Conservation (phyloP, 164 flowering plant species). For the Pachysandra terminalis region DNA sequence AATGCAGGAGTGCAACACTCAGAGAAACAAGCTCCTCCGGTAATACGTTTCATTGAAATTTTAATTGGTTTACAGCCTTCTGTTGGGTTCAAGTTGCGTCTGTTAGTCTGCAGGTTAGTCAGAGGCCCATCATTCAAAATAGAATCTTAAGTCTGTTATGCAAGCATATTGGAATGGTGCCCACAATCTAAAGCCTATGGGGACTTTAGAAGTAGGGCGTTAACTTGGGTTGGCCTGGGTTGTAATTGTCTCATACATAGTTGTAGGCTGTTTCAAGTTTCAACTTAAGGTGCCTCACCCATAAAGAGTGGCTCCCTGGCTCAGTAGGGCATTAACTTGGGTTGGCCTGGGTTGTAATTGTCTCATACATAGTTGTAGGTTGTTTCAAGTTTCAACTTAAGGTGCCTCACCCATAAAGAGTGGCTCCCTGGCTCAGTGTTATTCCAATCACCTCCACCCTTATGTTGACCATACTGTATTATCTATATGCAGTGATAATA, state of each 20-base stretch:
- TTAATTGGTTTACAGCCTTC: background rate
- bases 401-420: background rate
- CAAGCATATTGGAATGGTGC: background rate
- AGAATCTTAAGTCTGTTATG: background rate
- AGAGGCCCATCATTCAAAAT: background rate
- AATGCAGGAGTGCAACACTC: constrained; percentile 28
- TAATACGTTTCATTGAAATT: constrained; percentile 15
- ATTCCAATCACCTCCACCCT: too few species aligned
- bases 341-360: background rate
- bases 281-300: background rate
- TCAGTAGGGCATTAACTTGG: background rate
- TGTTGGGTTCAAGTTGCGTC: background rate
- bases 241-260: background rate
- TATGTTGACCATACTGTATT: too few species aligned
- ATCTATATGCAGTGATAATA: too few species aligned
- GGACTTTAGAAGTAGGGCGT: background rate
- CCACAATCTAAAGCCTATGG: background rate
- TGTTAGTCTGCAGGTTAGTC: background rate
- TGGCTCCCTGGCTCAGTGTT: too few species aligned
- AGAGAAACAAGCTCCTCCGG: constrained; percentile 56
- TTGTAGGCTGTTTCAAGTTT: background rate
- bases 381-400: background rate
- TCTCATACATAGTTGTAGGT: background rate
- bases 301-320: too few species aligned
- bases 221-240: background rate